phyloP scores from a whole-genome alignment of 768 basidiomycete genomes.

The Lactifluus piperatus region DNA sequence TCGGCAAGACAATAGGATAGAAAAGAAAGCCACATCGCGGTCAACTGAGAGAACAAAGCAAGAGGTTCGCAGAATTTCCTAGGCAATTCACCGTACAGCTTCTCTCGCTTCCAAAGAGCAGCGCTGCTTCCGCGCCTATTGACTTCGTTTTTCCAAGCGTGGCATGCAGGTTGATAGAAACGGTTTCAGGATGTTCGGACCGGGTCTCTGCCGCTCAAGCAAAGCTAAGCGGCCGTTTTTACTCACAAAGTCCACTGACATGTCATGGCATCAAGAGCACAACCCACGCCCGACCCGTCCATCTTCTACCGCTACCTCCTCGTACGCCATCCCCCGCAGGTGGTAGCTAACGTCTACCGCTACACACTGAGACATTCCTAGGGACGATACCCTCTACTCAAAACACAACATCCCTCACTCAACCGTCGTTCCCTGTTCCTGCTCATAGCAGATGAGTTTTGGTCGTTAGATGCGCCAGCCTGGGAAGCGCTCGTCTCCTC shows the following conservation, averaged over 20 bases:
- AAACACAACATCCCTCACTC: background rate
- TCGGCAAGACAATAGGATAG: background rate
- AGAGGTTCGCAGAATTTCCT: background rate
- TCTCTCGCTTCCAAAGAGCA: background rate
- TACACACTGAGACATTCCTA: background rate
- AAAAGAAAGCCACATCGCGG: background rate
- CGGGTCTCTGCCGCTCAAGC: background rate
- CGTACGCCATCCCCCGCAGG: background rate
- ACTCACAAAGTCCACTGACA: too few species aligned
- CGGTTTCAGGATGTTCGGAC: background rate
- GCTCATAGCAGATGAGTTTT: constrained; percentile 8
- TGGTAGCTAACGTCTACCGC: background rate
- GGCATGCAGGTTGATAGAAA: too few species aligned
- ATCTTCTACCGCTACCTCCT: constrained; percentile 3
- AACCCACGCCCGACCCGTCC: background rate
- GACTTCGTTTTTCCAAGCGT: too few species aligned
- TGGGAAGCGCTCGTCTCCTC: background rate
- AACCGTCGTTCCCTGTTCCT: background rate
- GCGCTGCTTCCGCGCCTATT: background rate
- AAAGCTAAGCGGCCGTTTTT: too few species aligned
- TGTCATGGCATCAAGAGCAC: background rate
- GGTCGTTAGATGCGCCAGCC: constrained; percentile 8
- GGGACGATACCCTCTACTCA: constrained; percentile 8
- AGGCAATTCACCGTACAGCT: background rate
- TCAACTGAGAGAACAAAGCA: background rate